Evolutionary conservation across 2,329 filamentous ascomycete species (phyloP), one percentile per base, ranked within the genome.

Genomic region (Fusarium paranaense): DNA sequence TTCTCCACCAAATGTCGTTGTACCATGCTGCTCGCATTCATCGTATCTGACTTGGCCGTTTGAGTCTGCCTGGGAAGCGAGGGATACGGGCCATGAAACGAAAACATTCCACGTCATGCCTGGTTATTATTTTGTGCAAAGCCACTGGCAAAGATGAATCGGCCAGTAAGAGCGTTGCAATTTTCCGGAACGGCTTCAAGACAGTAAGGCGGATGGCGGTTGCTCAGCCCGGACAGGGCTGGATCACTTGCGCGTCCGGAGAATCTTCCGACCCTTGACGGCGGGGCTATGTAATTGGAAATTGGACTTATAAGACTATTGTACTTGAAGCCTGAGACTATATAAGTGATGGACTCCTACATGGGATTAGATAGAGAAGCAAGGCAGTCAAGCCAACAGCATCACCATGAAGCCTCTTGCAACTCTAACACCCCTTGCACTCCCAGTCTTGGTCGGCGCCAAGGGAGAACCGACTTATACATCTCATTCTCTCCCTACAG

Each of bases 321-420:
- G 2, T 11, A 27, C 30, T 32, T 32, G 45, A 4, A 9, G 52
- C 1, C 1, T 22, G 20, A 18, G 11, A 11, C 13, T 56, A 69
- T 64, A 56, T 54, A 72, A 72, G n/a, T n/a, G 14, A 16, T 35
- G 2, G 6, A 10, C 6, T 18, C 10, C 32, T 13, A 20, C 25
- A 5, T 16, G 8, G 11, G 0, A 18, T 37, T 52, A 6, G 9
- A 40, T 18, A 22, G 13, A 27, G 8, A 14, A 27, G 9, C 25
- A 50, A 20, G 20, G 20, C 14, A 40, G 9, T 35, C 11, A 27
- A 33, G 22, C 6, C 25, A 25, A 22, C 18, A 33, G 32, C 22
- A 13, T 58, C 50, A 62, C 25, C 6, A 77, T 75, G 66, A 74
- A 74, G 40, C 56, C 25, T 9, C 62, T 68, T 25, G 22, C 47